Base-by-base conservation (phyloP, 192 early-diverging fungal species). In the Spinellus fusiger region DNA sequence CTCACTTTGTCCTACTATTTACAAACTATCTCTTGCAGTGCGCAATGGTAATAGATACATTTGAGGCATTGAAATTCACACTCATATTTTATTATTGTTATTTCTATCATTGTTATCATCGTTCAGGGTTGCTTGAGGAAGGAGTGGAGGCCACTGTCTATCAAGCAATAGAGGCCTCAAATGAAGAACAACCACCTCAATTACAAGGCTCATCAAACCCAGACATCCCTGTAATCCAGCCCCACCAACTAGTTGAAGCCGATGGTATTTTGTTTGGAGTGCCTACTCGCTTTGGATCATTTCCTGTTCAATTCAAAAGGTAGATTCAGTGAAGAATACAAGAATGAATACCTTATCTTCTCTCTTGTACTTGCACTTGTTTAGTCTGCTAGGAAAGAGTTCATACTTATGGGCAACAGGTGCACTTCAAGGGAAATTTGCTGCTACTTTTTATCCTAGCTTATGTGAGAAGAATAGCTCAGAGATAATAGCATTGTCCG, bases 241-340 rank as follows among this genome's bases (percentile, higher is more conserved):
- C 71, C 8, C 61, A 58, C 25, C 51, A 74, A 47, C 29, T 87
- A 3, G 54, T 34, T 9, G 61, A 80, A 47, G 52, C 73, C 9
- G 85, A 87, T 62, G 85, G 75, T 3, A 65, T 78, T 46, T 33
- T 85, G 10, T 85, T 85, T 66, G 83, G 83, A 10, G 44, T 84
- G 10, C 74, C 81, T 15, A 86, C 87, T 8, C 77, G 89, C 6
- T 93, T 82, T 61, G 90, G 91, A 32, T 64, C 54, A 3, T 57
- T 81, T 16, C 82, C 92, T n/a, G 87, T 90, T 25, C 92, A 93
- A 63, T 70, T 91, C 60, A 90, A 89, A 79, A 59, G 85, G 37
- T 71, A 66, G 59, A 47, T 3, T 38, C 64, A 22, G 31, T 37
- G 53, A 16, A 32, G n/a, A n/a, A n/a, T n/a, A n/a, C n/a, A n/a